Evolutionary conservation across 345 rosid species (phyloP), one percentile per base, ranked within the genome.

Genomic region (Clarkia xantiana): DNA sequence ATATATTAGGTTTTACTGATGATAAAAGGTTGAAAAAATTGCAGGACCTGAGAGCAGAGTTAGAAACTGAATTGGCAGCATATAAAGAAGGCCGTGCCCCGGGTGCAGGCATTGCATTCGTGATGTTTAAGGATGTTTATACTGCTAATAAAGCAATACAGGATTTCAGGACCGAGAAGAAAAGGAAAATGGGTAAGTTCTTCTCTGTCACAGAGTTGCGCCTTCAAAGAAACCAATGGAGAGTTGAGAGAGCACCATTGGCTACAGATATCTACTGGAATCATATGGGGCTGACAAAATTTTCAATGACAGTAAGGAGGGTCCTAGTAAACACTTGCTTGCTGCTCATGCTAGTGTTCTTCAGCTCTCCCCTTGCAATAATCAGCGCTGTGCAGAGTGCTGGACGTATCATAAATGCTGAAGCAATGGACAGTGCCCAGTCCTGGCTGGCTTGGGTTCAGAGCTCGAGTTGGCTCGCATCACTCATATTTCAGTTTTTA

Each of bases 231-330:
- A 91, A 86, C 71, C 94, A 84, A 48, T 91, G 98, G 98, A 91
- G 80, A 76, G 96, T 91, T 4, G 96, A 86, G 44, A 75, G 96
- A 69, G 96, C 98, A 9, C 96, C 96, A 0, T 65, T 86, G 66
- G 96, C 98, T 14, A 71, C 96, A 14, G 98, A 91, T 62, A 91
- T 91, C 42, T 86, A 91, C 61, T 86, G 98, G 98, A 91, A 84
- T 53, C 80, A 91, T 79, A 64, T 91, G 75, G 98, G 98, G 41
- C 60, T 79, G 18, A 75, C 98, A 23, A 86, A 86, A 62, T 51
- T 78, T 36, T 89, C 94, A 1, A 59, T 81, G 56, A 80, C 65
- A 42, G 49, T 80, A 22, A 65, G 90, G 55, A 78, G 96, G 58
- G 80, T 84, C 60, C 61, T 80, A 69, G 96, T 86, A 19, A 91